Base-by-base conservation (phyloP, 176 grass and related monocot species). In the Otatea glauca region DNA sequence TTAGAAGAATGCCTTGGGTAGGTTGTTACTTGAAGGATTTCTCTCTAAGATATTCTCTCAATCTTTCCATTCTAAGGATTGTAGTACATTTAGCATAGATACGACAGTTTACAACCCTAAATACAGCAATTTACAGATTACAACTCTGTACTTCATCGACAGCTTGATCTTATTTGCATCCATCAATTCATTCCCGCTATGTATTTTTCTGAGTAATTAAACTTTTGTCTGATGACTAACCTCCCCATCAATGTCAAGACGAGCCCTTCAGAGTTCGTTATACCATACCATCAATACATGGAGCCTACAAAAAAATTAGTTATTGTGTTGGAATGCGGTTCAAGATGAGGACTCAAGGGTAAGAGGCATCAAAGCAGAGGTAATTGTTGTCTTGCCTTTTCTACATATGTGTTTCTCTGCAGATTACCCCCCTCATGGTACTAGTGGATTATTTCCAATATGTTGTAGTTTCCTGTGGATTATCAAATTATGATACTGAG, bases 11-110 rank as follows among this genome's bases (percentile, higher is more conserved):
- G 93, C 92, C 70, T 75, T 99, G 81, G 93, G 93, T 76, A 93
- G 93, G 67, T 80, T 96, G 47, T 93, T 93, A 81, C 87, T 96
- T 75, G 86, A 99, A 92, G 96, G 96, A 68, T 99, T 99, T 89
- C 88, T 99, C 21, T 99, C 91, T 68, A 83, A 99, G 96, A 93
- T 99, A 68, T 27, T 79, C 64, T 78, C 42, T 78, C 21, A 29
- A 25, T 41, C 49, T 60, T 50, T 62, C n/a, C 16, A 35, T 51
- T 11, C 32, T 77, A 11, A 35, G 13, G 16, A 11, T 38, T 42
- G 14, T 13, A 62, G 54, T 65, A 23, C 21, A 78, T 3, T 15
- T 1, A 55, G 6, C 3, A 8, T 35, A 35, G 0, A 32, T 78
- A 61, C 32, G 53, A 35, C 55, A 44, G 41, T 20, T 21, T 21